Evolutionary conservation across 768 basidiomycete genomes (phyloP).

Genomic region (Psilocybe subaeruginosa): DNA sequence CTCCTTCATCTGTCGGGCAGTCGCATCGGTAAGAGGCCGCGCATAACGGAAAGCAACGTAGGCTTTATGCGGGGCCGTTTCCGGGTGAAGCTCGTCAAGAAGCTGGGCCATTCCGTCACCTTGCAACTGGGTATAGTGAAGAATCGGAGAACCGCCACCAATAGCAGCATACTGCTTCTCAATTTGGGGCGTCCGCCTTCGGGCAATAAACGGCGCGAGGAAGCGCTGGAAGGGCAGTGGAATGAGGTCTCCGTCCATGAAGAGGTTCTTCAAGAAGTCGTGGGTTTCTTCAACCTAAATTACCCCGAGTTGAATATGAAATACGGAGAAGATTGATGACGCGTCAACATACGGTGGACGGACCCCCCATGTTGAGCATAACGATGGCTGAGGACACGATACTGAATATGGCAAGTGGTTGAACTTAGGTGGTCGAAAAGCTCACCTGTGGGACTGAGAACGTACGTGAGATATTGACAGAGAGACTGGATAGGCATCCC

Average conservation of each 20-base stretch:
- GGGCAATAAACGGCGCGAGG: slow-evolving; percentile 88
- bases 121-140: slow-evolving; percentile 86
- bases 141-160: slow-evolving; percentile 96
- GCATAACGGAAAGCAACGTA: slow-evolving; percentile 98
- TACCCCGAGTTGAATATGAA: neutral
- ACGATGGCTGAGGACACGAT: slow-evolving; percentile 65
- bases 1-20: slow-evolving; percentile 78
- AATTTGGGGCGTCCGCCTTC: slow-evolving; percentile 87
- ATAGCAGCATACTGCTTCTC: slow-evolving; percentile 94
- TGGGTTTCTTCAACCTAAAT: slow-evolving; percentile 87
- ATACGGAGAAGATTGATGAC: slow-evolving; percentile 6
- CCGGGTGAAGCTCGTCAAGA: slow-evolving; percentile 93
- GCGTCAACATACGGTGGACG: slow-evolving; percentile 70
- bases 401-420: slow-evolving; percentile 17
- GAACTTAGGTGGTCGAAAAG: slow-evolving; percentile 4
- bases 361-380: slow-evolving; percentile 99
- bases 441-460: slow-evolving; percentile 64
- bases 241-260: slow-evolving; percentile 92
- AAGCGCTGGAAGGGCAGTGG: slow-evolving; percentile 91
- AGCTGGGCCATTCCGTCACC: slow-evolving; percentile 89
- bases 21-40: slow-evolving; percentile 82
- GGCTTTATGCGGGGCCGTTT: slow-evolving; percentile 91
- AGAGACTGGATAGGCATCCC: slow-evolving; percentile 7
- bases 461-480: slow-evolving; percentile 14
- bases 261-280: slow-evolving; percentile 90